Base-by-base conservation (phyloP, 768 basidiomycete genomes). In the Mycena venus region DNA sequence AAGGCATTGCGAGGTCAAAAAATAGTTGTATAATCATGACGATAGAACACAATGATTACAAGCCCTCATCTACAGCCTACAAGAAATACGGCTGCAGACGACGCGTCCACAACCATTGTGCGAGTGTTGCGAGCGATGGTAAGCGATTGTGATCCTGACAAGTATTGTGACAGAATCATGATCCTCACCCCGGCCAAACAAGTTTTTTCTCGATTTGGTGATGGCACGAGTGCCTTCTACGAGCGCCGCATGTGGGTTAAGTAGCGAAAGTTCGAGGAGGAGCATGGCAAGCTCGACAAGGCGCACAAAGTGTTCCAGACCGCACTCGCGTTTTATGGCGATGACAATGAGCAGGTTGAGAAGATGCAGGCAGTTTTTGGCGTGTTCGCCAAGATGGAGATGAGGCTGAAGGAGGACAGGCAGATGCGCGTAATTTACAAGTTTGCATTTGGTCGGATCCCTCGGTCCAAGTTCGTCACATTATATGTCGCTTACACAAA, bases 361-460 rank as follows among this genome's bases (percentile, higher is more conserved):
- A 98, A 98, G 85, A 96, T 96, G 6, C 98, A 99, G 82, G 94
- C 93, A 5, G 96, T 98, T 7, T 98, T 97, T 82, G 92, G 90
- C 65, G 92, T 95, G 2, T 98, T 99, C 84, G 97, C 97, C 0
- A 96, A 95, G 86, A 99, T 99, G 97, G 98, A 99, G 86, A 98
- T 92, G 9, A 88, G 98, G 65, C 81, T 96, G 79, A 99, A 99
- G 85, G 98, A 99, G 85, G 98, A 92, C 82, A 98, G 99, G 69
- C 94, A 98, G 47, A 97, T 98, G 4, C 88, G 98, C 69, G 96
- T 98, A 29, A 99, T 99, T 77, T 99, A 98, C 87, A 99, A 99
- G 97, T 99, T 99, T 82, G 98, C 98, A n/a, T 87, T 99, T 17
- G 92, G 94, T 21, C 92, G 97, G 29, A 90, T 99, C 44, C 96